phyloP scores from a whole-genome alignment of 2,329 filamentous ascomycete species.

The Ilyonectria mors-panacis region DNA sequence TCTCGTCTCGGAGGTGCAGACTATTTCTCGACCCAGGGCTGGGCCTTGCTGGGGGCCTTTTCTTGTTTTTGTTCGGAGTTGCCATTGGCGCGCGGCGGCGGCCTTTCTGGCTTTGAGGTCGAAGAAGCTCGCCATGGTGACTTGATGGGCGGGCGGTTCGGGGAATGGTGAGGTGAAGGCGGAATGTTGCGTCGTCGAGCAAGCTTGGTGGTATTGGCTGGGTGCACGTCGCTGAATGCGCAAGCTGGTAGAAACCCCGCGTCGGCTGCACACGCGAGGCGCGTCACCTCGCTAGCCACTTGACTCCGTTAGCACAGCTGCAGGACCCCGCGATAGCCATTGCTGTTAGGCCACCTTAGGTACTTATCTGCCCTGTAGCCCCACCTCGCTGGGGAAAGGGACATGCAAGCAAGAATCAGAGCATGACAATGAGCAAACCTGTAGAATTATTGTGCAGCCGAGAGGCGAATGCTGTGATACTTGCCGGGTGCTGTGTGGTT shows the following conservation, averaged over 20 bases:
- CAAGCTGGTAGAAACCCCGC: slow-evolving; percentile 23
- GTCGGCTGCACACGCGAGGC: slow-evolving; percentile 29
- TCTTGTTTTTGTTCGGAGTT: slow-evolving; percentile 75
- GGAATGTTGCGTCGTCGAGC: slow-evolving; percentile 6
- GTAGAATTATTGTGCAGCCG: no score
- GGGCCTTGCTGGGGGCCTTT: slow-evolving; percentile 72
- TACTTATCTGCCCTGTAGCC: not conserved
- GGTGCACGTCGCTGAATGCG: slow-evolving; percentile 9
- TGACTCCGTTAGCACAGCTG: slow-evolving; percentile 5
- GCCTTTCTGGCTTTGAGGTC: slow-evolving; percentile 93
- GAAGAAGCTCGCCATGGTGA: slow-evolving; percentile 89
- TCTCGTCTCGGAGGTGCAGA: slow-evolving; percentile 62
- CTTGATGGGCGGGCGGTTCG: not conserved
- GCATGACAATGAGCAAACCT: no score
- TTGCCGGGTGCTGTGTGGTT: no score
- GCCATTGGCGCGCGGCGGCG: slow-evolving; percentile 73
- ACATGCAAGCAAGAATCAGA: no score
- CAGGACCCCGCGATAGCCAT: slow-evolving; percentile 7
- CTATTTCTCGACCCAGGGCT: slow-evolving; percentile 99
- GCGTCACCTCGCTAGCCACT: slow-evolving; percentile 14
- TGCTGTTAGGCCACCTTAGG: not conserved
- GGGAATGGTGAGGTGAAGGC: not conserved
- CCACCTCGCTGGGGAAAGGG: not conserved
- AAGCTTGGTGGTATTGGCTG: slow-evolving; percentile 10
- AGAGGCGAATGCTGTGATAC: no score